A percentile compares a stretch with the other conserved stretches of the same genome.
Evolutionary conservation across 2,329 filamentous ascomycete species (phyloP).

Genomic region (Gaeumannomyces tritici): DNA sequence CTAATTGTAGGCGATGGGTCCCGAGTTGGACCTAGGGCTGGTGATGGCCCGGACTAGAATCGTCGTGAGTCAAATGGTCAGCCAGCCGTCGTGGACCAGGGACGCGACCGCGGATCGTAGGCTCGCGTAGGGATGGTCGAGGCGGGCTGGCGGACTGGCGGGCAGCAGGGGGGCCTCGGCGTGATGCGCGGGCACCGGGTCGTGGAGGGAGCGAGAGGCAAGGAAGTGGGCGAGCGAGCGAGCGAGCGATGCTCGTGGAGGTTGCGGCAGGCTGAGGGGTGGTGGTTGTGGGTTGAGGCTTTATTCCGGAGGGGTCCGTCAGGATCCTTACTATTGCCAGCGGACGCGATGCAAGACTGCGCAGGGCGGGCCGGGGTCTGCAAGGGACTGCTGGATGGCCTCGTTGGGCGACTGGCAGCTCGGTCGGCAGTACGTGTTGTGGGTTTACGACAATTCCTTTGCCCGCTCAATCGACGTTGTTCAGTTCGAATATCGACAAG

Average conservation of each 20-base stretch:
- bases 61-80: background rate
- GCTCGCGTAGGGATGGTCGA: background rate
- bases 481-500: constrained; percentile 9
- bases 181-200: background rate
- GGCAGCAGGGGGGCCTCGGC: background rate
- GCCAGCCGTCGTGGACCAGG: background rate
- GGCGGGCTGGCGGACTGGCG: background rate
- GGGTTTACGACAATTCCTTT: constrained; percentile 9
- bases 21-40: background rate
- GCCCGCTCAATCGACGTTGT: constrained; percentile 7
- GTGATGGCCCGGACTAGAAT: background rate
- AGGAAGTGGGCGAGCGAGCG: constrained; percentile 4
- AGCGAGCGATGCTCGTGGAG: constrained; percentile 1
- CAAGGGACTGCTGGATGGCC: background rate
- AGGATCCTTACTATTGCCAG: constrained; percentile 2
- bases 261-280: background rate
- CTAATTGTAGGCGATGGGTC: background rate
- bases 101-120: background rate
- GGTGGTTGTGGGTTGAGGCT: background rate
- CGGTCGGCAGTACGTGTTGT: constrained; percentile 5
- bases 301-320: constrained; percentile 4
- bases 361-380: background rate
- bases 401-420: constrained; percentile 1
- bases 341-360: background rate
- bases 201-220: background rate